A percentile compares a stretch with the other conserved stretches of the same genome.
Evolutionary conservation across 106 monocot species (phyloP).

Genomic region (Dendrobium huoshanense): DNA sequence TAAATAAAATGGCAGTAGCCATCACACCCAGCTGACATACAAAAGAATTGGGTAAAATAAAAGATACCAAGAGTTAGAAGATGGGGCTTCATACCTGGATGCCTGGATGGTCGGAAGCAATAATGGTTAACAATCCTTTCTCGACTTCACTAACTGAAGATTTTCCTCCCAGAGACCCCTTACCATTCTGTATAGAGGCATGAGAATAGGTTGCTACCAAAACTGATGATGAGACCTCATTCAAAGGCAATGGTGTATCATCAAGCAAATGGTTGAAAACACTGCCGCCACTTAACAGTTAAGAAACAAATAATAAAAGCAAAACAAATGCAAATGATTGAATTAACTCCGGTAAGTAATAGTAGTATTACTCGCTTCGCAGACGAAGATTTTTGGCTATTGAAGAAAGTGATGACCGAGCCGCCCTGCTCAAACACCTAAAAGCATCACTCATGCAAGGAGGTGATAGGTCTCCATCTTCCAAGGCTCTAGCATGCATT

Average conservation of each 20-base stretch:
- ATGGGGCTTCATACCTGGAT: conserved; percentile 45
- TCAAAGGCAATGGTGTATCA: conserved; percentile 68
- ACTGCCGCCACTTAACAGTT: conserved; percentile 33
- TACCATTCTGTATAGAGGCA: conserved; percentile 29
- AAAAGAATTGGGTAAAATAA: neutral
- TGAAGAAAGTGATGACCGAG: conserved; percentile 70
- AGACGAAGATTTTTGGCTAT: conserved; percentile 83
- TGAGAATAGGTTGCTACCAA: conserved; percentile 60
- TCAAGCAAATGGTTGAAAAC: conserved; percentile 89
- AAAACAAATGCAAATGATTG: neutral
- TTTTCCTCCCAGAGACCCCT: conserved; percentile 33
- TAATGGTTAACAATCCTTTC: conserved; percentile 69
- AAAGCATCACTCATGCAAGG: conserved; percentile 88
- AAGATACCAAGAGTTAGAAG: neutral
- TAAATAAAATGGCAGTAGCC: neutral
- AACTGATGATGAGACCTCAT: conserved; percentile 80
- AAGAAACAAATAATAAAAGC: conserved; percentile 8
- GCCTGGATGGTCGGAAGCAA: conserved; percentile 74
- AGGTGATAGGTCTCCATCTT: conserved; percentile 74
- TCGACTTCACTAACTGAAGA: conserved; percentile 46
- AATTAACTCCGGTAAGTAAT: neutral
- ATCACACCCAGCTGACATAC: neutral
- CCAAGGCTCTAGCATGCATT: conserved; percentile 42
- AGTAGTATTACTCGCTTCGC: conserved; percentile 59
- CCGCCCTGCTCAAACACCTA: conserved; percentile 66